Conservation (phyloP, 1,284 basidiomycete species). For the Puccinia coronata region DNA sequence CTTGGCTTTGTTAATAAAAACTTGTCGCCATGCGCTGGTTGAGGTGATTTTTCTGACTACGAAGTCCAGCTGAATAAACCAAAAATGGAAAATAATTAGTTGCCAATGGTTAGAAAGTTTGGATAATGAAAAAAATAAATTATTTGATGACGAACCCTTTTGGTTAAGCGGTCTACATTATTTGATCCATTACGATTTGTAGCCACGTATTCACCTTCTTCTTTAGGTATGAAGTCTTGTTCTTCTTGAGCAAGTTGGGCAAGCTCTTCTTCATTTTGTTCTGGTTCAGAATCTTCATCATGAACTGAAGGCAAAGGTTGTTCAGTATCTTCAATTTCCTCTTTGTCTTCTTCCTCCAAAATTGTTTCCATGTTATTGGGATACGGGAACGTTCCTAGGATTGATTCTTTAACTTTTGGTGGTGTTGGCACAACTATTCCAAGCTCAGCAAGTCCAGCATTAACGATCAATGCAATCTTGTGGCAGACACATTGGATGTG, state of each 20-base stretch:
- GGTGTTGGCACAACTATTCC: constrained; percentile 7
- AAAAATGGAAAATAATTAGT: too few species aligned
- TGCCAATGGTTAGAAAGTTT: too few species aligned
- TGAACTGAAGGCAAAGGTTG: background rate
- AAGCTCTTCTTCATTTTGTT: background rate
- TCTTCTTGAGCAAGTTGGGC: background rate
- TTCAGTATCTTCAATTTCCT: background rate
- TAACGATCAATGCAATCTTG: constrained; percentile 11
- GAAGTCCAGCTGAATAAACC: constrained; percentile 33
- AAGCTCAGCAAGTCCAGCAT: too few species aligned
- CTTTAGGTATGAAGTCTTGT: background rate
- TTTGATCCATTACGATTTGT: background rate
- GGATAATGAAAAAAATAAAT: too few species aligned
- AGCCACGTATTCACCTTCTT: background rate
- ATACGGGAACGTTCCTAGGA: background rate
- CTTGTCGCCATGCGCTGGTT: constrained; percentile 13
- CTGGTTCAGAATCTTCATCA: background rate
- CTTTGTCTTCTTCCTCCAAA: constrained; percentile 20
- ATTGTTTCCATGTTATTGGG: background rate
- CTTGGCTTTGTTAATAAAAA: constrained; percentile 7
- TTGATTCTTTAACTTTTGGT: background rate
- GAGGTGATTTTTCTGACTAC: constrained; percentile 17
- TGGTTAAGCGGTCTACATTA: background rate
- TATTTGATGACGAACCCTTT: background rate
- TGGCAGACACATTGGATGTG: constrained; percentile 27